These are phyloP conservation scores for Jatropha curcas DNA, from an alignment of 345 rosid species.

Conservation along the genomic window DNA sequence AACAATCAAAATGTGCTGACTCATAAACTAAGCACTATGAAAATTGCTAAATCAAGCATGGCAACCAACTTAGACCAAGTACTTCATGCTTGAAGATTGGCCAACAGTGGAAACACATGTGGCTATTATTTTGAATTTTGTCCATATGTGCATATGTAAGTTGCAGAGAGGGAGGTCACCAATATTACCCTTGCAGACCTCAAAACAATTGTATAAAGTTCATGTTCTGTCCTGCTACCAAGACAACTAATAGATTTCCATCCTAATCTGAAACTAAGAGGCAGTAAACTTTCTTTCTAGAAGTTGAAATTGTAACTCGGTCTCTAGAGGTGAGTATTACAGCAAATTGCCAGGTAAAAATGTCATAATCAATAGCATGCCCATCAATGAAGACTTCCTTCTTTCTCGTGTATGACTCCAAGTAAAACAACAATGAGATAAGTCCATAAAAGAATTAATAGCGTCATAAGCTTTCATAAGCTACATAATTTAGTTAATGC, in stretches of 20 bases:
- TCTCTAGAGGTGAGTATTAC: not conserved
- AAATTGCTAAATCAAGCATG: slow-evolving; percentile 8
- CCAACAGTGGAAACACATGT: not conserved
- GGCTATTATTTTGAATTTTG: not conserved
- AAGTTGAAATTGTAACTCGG: not conserved
- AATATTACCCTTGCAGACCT: not conserved
- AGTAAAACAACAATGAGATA: too few species aligned
- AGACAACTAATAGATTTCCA: not conserved
- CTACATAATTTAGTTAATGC: not conserved
- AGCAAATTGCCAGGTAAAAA: not conserved
- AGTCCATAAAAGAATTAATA: too few species aligned
- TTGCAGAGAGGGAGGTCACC: not conserved
- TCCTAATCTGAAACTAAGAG: not conserved
- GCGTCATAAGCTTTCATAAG: not conserved
- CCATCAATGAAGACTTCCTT: not conserved
- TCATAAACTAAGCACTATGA: not conserved
- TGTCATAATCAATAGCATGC: not conserved
- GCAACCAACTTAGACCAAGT: slow-evolving; percentile 3
- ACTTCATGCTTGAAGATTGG: not conserved
- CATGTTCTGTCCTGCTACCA: not conserved
- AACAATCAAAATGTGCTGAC: slow-evolving; percentile 9
- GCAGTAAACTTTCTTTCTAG: not conserved
- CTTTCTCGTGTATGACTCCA: too few species aligned
- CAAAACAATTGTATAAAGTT: not conserved
- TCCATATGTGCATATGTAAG: not conserved